These are phyloP conservation scores for Nigrograna mackinnonii DNA, from an alignment of 2,329 filamentous ascomycete species.

Conservation along the genomic window DNA sequence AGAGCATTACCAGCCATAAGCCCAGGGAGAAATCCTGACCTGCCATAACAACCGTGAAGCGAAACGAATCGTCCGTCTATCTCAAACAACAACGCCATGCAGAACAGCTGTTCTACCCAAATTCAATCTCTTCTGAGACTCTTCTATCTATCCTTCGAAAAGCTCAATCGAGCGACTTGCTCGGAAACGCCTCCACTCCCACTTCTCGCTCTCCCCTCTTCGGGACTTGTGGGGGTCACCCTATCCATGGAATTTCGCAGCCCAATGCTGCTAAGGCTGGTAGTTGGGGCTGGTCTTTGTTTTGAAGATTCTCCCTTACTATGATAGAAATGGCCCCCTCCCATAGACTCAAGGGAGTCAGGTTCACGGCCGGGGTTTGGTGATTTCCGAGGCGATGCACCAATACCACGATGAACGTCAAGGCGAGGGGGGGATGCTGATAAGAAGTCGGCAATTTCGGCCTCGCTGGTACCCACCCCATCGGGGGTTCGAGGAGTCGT, in stretches of 20 bases:
- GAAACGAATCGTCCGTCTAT: neutral
- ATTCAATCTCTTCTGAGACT: neutral
- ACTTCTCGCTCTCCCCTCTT: slow-evolving; percentile 18
- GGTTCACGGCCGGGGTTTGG: slow-evolving; percentile 19
- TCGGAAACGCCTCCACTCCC: slow-evolving; percentile 31
- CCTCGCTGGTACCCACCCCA: slow-evolving; percentile 37
- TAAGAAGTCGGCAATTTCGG: slow-evolving; percentile 45
- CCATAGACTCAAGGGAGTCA: slow-evolving; percentile 31
- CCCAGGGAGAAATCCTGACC: neutral
- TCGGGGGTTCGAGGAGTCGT: slow-evolving; percentile 21
- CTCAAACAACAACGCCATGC: neutral
- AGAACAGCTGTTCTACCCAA: neutral
- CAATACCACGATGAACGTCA: slow-evolving; percentile 45
- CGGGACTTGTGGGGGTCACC: slow-evolving; percentile 16
- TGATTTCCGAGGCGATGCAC: slow-evolving; percentile 19
- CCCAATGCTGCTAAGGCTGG: slow-evolving; percentile 31
- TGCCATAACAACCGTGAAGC: neutral
- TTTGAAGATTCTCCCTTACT: slow-evolving; percentile 15
- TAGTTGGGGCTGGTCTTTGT: slow-evolving; percentile 21
- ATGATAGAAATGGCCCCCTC: slow-evolving; percentile 17
- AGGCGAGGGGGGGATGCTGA: slow-evolving; percentile 22
- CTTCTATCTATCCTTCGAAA: slow-evolving; percentile 18
- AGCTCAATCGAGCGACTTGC: slow-evolving; percentile 35
- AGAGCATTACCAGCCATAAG: neutral
- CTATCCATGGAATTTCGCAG: slow-evolving; percentile 37